A percentile compares a stretch with the other conserved stretches of the same genome.
Conservation (phyloP, 2,329 filamentous ascomycete genomes). For the Microcera coccophila region DNA sequence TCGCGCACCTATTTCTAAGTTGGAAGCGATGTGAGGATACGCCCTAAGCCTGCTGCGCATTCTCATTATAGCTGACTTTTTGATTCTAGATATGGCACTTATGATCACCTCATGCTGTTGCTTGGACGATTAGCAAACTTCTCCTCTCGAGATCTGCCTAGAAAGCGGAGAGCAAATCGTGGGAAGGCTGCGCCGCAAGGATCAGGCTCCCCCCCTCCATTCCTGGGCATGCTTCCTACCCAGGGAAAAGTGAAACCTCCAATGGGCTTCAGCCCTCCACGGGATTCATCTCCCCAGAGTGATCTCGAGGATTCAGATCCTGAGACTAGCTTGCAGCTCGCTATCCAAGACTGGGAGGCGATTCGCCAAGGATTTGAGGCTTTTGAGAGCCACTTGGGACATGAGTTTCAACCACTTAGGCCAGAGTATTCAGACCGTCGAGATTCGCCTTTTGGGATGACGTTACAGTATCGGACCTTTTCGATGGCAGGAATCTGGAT, state of each 20-base stretch:
- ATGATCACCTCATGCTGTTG: slow-evolving; percentile 81
- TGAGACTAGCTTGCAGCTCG: slow-evolving; percentile 62
- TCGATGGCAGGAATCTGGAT: slow-evolving; percentile 86
- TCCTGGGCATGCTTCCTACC: slow-evolving; percentile 54
- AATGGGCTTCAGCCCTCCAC: slow-evolving; percentile 52
- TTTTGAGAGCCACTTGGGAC: slow-evolving; percentile 63
- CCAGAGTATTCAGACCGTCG: slow-evolving; percentile 60
- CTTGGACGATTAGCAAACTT: slow-evolving; percentile 78
- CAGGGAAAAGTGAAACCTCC: slow-evolving; percentile 48
- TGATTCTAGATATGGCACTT: slow-evolving; percentile 70
- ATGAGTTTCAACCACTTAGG: slow-evolving; percentile 71
- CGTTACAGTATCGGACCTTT: slow-evolving; percentile 78
- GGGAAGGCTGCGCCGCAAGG: slow-evolving; percentile 28
- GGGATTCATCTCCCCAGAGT: slow-evolving; percentile 40
- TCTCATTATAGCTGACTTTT: slow-evolving; percentile 25
- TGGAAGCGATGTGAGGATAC: slow-evolving; percentile 69
- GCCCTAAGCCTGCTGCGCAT: too few relatives aligned
- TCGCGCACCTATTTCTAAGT: slow-evolving; percentile 70
- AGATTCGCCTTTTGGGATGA: slow-evolving; percentile 74
- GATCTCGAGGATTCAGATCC: slow-evolving; percentile 55
- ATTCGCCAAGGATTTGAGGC: slow-evolving; percentile 68
- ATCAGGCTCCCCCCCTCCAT: slow-evolving; percentile 41
- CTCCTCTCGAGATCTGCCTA: slow-evolving; percentile 67
- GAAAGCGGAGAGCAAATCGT: slow-evolving; percentile 65
- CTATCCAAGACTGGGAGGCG: slow-evolving; percentile 71